These are phyloP conservation scores for Flagelloscypha sp. DNA, from an alignment of 768 basidiomycete species.

Conservation along the genomic window DNA sequence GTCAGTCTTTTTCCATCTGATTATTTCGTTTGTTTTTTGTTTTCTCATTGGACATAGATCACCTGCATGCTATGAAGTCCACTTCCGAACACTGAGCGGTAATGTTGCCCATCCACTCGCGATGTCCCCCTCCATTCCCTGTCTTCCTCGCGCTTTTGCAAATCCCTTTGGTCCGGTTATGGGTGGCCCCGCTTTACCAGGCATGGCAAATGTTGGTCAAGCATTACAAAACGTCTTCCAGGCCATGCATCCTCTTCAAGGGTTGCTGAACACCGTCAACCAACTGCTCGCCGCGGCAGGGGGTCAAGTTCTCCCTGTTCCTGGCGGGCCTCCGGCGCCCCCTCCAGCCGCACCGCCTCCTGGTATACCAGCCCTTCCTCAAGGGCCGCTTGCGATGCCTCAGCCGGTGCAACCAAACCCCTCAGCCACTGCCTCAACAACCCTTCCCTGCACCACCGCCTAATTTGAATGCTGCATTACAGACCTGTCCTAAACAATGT, in stretches of 20 bases:
- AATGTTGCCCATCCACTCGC: slow-evolving; percentile 44
- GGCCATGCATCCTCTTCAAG: slow-evolving; percentile 22
- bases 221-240: slow-evolving; percentile 20
- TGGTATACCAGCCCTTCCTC: no score
- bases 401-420: no score
- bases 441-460: not conserved
- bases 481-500: not conserved
- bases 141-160: no score
- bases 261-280: slow-evolving; percentile 16
- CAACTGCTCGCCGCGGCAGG: no score
- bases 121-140: slow-evolving; percentile 28
- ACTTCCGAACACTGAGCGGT: slow-evolving; percentile 41
- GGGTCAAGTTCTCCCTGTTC: no score
- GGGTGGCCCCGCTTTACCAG: no score
- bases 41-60: slow-evolving; percentile 22
- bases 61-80: slow-evolving; percentile 37
- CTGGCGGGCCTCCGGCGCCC: no score
- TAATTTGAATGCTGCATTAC: not conserved
- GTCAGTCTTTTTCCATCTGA: slow-evolving; percentile 22
- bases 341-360: no score
- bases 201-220: no score
- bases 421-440: no score
- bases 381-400: no score
- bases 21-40: slow-evolving; percentile 5
- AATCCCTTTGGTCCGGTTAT: no score